Conservation (phyloP, 306 rosid genomes). For the Argentina anserina region DNA sequence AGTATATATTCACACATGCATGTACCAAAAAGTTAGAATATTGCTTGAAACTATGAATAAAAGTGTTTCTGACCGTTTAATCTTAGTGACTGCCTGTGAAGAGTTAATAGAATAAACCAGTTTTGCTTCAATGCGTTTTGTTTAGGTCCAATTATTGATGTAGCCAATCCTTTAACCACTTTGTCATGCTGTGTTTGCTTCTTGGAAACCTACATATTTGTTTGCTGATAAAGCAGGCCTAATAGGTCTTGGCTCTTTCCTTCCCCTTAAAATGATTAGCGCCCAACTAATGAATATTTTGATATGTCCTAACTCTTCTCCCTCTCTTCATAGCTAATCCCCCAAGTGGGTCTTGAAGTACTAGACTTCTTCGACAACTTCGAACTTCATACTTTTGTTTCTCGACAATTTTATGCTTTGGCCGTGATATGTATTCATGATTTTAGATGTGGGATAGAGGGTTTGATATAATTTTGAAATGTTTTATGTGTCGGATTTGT, state of each 20-base stretch:
- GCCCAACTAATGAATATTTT: neutral
- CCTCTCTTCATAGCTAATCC: neutral
- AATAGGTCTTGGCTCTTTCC: neutral
- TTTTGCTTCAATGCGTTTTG: neutral
- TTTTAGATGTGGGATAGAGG: neutral
- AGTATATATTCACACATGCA: neutral
- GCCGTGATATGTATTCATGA: neutral
- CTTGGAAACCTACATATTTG: neutral
- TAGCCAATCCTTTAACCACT: neutral
- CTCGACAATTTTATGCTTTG: neutral
- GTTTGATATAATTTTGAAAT: neutral
- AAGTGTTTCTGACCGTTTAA: neutral
- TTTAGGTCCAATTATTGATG: neutral
- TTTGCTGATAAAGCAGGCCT: neutral
- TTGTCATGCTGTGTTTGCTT: neutral
- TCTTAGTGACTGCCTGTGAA: neutral
- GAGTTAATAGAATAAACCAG: neutral
- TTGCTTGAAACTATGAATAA: neutral
- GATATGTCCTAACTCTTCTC: neutral
- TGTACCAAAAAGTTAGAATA: neutral
- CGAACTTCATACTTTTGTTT: neutral
- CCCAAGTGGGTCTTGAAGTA: neutral
- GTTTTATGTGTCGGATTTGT: neutral
- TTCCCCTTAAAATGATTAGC: neutral
- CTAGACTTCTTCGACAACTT: neutral